Percentiles rank a stretch among this genome's conserved stretches.
Conservation (phyloP, 2,329 filamentous ascomycete species). For the Nigrospora osmanthi region DNA sequence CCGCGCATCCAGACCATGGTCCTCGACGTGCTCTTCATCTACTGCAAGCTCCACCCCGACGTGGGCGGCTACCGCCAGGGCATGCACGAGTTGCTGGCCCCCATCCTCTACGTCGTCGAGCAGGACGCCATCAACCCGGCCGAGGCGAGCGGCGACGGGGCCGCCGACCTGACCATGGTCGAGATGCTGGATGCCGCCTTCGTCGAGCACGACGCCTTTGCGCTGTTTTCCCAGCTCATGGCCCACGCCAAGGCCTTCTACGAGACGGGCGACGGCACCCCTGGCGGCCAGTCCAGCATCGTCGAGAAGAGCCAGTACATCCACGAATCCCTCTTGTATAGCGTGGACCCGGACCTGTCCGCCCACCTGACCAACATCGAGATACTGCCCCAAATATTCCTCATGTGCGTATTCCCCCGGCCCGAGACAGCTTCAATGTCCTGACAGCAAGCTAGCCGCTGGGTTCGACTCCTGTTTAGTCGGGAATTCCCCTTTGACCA, state of each 20-base stretch:
- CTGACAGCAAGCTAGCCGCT: slow-evolving; percentile 50
- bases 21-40: slow-evolving; percentile 85
- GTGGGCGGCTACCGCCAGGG: slow-evolving; percentile 91
- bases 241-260: slow-evolving; percentile 81
- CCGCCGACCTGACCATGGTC: slow-evolving; percentile 46
- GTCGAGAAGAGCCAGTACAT: slow-evolving; percentile 81
- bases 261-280: slow-evolving; percentile 50
- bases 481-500: slow-evolving; percentile 88
- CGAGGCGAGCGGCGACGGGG: slow-evolving; percentile 20
- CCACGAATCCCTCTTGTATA: slow-evolving; percentile 71
- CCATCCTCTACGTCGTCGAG: slow-evolving; percentile 77
- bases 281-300: slow-evolving; percentile 39
- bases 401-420: slow-evolving; percentile 56
- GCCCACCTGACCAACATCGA: slow-evolving; percentile 75
- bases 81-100: slow-evolving; percentile 94
- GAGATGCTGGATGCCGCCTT: slow-evolving; percentile 64
- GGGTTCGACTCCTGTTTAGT: slow-evolving; percentile 88
- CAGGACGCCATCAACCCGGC: slow-evolving; percentile 64
- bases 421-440: slow-evolving; percentile 2
- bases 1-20: slow-evolving; percentile 71
- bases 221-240: slow-evolving; percentile 82
- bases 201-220: slow-evolving; percentile 86
- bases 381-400: slow-evolving; percentile 90
- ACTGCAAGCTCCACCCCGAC: slow-evolving; percentile 83
- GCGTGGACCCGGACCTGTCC: slow-evolving; percentile 76